Evolutionary conservation across 2,329 filamentous ascomycete genomes (phyloP).

Genomic region (Pseudogymnoascus sp.): DNA sequence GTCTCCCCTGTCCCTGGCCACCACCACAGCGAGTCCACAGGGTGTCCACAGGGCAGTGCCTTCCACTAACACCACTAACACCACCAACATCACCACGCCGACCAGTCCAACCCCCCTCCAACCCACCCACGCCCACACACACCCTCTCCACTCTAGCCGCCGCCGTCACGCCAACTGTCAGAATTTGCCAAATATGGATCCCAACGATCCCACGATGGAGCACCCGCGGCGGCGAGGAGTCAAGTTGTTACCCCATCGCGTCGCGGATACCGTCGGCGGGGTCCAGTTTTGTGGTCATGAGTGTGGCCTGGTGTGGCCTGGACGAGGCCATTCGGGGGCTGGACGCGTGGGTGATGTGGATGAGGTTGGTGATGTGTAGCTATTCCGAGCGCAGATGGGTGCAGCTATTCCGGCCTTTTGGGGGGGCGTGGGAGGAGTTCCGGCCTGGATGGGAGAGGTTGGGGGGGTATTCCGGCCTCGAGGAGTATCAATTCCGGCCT

Average conservation of each 20-base stretch:
- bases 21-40: background rate
- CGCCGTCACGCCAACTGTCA: conserved; percentile 7
- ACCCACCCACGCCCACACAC: background rate
- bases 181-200: background rate
- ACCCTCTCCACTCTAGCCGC: background rate
- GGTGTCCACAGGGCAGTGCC: background rate
- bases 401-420: background rate
- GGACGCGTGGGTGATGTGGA: background rate
- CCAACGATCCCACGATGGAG: background rate
- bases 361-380: background rate
- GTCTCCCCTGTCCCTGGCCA: background rate
- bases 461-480: background rate
- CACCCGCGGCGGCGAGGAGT: background rate
- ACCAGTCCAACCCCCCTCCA: background rate
- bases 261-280: conserved; percentile 4
- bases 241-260: background rate
- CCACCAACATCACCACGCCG: background rate
- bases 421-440: too few species aligned
- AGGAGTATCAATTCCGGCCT: background rate
- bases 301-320: background rate
- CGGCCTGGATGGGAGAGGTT: too few species aligned
- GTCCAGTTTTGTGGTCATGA: background rate
- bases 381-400: background rate
- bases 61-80: background rate
- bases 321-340: background rate